Base-by-base conservation (phyloP, 768 basidiomycete species). In the Pisolithus sp. region DNA sequence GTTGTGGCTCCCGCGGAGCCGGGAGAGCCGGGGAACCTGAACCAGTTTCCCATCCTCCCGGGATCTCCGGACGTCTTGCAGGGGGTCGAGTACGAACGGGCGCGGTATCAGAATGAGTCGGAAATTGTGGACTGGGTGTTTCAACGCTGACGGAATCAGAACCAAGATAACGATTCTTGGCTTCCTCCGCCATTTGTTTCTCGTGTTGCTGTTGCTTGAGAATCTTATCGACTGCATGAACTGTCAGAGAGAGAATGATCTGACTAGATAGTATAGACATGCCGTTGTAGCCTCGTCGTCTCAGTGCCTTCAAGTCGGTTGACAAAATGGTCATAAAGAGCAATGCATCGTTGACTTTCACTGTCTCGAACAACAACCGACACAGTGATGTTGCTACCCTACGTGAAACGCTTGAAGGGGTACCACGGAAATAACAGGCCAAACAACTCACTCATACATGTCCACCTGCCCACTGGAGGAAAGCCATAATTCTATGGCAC, bases 291-390 rank as follows among this genome's bases (percentile, higher is more conserved):
- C 92, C 93, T 56, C 92, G 75, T 37, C 92, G 74, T 60, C 83
- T 85, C 55, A 96, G 66, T 3, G 90, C 82, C 53, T 82, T 79
- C 38, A 97, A 69, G 57, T 94, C 91, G 0, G 94, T 97, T 0
- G 92, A 91, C 17, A 99, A 76, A 49, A 99, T 91, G 0, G 93
- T 96, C 81, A 91, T 89, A 58, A 98, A 86, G 7, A 98, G 65
- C 7, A 99, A 73, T 0, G 89, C 81, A 64, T 99, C 95, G 62
- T 93, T 91, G 23, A 85, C 80, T 66, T 88, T 86, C 2, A 83
- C 83, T 7, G 80, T 76, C 50, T 86, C 80, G 56, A 97, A 89
- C 28, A 96, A 68, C 7, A 87, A 64, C 17, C 83, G 82, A 64
- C 90, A 92, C 28, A 98, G 71, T 1, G 89, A 86, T 1, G 83